phyloP scores from a whole-genome alignment of 75 land plant genomes.

The Selaginella moellendorffii region DNA sequence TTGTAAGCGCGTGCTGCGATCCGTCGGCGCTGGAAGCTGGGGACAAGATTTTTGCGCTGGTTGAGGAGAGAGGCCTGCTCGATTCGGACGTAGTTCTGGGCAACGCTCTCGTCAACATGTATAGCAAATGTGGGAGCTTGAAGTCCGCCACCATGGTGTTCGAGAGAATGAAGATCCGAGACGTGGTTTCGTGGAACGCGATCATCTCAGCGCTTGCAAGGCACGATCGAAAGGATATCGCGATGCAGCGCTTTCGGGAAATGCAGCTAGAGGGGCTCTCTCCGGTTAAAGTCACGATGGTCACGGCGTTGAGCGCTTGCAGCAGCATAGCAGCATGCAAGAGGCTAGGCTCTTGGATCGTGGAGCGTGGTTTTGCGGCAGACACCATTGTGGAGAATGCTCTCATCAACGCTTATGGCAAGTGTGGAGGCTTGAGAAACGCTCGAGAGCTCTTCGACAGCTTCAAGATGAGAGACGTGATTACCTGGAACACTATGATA shows the following conservation, averaged over 20 bases:
- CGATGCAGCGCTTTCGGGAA: constrained; percentile 9
- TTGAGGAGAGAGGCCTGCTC: too few relatives aligned
- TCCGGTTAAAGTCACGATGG: constrained; percentile 22
- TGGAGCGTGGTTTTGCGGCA: constrained; percentile 15
- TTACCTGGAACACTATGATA: constrained; percentile 21
- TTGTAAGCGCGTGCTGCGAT: constrained; percentile 6
- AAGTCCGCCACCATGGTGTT: constrained; percentile 12
- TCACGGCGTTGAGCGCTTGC: constrained; percentile 15
- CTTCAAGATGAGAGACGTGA: constrained; percentile 12
- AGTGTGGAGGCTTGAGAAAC: constrained; percentile 8
- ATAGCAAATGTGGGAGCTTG: constrained; percentile 11
- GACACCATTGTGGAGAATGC: constrained; percentile 13
- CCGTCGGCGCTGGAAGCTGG: too few relatives aligned
- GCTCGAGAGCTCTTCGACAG: constrained; percentile 15
- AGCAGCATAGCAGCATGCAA: constrained; percentile 2
- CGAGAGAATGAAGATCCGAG: neutral
- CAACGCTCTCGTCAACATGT: constrained; percentile 8
- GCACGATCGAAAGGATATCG: constrained; percentile 2
- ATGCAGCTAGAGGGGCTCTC: constrained; percentile 14
- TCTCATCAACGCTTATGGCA: constrained; percentile 23
- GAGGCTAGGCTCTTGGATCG: constrained; percentile 17
- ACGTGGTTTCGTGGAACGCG: constrained; percentile 25
- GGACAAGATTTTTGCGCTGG: too few relatives aligned
- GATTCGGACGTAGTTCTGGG: constrained; percentile 1
- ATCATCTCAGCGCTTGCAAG: constrained; percentile 19